Conservation (phyloP, 441 rosid species). For the Erodium texanum region DNA sequence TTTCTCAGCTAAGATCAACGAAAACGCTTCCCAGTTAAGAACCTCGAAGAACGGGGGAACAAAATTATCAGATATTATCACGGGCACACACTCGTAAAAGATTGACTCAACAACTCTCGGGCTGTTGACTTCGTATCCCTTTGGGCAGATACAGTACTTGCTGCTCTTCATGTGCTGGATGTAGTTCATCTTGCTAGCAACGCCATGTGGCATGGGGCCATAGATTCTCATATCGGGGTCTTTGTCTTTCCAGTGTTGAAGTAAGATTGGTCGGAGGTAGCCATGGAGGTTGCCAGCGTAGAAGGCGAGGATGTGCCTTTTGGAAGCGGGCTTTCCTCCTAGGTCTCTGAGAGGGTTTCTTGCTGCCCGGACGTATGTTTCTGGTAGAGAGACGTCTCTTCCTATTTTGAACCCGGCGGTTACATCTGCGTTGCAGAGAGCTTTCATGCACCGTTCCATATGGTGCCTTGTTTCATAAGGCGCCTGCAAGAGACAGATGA, state of each 20-base stretch:
- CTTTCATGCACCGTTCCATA: conserved; percentile 90
- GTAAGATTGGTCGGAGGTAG: conserved; percentile 56
- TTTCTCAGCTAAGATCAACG: conserved; percentile 64
- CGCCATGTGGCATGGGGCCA: conserved; percentile 80
- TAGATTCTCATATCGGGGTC: conserved; percentile 64
- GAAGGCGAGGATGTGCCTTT: conserved; percentile 60
- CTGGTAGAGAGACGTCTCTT: conserved; percentile 86
- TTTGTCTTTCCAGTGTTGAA: conserved; percentile 77
- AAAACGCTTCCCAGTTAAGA: conserved; percentile 64
- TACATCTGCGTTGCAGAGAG: conserved; percentile 84
- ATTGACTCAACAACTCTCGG: conserved; percentile 78
- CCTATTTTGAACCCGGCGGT: conserved; percentile 80
- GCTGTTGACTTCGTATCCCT: conserved; percentile 84
- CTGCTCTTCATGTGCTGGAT: conserved; percentile 81
- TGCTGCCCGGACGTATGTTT: conserved; percentile 79
- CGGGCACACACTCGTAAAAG: conserved; percentile 83
- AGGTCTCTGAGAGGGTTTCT: conserved; percentile 83
- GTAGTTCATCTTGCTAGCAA: conserved; percentile 83
- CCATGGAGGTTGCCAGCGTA: conserved; percentile 85
- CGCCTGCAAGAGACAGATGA: conserved; percentile 40
- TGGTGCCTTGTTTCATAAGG: conserved; percentile 91
- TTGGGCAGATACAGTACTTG: conserved; percentile 83
- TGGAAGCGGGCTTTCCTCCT: conserved; percentile 73
- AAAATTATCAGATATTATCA: conserved; percentile 74
- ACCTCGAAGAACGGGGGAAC: conserved; percentile 84